Percentiles rank a stretch among this genome's conserved stretches.
These are phyloP conservation scores for Aphanocladium album DNA, from an alignment of 2,329 filamentous ascomycete species.

Conservation along the genomic window DNA sequence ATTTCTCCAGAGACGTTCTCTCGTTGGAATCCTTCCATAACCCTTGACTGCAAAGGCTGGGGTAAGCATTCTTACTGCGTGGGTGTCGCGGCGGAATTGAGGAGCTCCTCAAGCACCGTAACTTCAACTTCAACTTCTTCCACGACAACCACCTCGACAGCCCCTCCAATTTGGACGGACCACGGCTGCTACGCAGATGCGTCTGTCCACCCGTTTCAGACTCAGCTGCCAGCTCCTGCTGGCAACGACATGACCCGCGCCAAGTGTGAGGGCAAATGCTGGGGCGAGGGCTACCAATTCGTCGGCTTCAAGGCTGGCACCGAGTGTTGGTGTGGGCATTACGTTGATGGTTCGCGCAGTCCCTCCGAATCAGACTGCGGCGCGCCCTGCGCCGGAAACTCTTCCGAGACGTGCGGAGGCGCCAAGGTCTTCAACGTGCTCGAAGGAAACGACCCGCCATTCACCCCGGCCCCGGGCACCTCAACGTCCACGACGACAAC, in stretches of 20 bases:
- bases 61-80: conserved; percentile 1
- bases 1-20: not conserved
- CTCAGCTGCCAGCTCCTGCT: not conserved
- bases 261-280: not conserved
- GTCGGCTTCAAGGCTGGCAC: conserved; percentile 4
- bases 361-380: not conserved
- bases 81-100: not conserved
- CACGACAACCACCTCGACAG: not conserved
- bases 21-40: not conserved
- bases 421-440: not conserved
- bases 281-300: not conserved
- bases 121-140: not conserved
- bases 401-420: conserved; percentile 1
- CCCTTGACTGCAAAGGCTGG: conserved; percentile 4
- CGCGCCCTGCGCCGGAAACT: conserved; percentile 1
- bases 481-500: not conserved
- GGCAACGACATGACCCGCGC: not conserved
- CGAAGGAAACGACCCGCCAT: not conserved
- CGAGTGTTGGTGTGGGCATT: conserved; percentile 7
- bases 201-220: not conserved
- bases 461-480: not conserved
- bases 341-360: not conserved
- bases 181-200: conserved; percentile 1
- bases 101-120: not conserved
- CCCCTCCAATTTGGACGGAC: not conserved